Evolutionary conservation across 148 eudicot genomes (phyloP).

Genomic region (Camellia granthamiana): DNA sequence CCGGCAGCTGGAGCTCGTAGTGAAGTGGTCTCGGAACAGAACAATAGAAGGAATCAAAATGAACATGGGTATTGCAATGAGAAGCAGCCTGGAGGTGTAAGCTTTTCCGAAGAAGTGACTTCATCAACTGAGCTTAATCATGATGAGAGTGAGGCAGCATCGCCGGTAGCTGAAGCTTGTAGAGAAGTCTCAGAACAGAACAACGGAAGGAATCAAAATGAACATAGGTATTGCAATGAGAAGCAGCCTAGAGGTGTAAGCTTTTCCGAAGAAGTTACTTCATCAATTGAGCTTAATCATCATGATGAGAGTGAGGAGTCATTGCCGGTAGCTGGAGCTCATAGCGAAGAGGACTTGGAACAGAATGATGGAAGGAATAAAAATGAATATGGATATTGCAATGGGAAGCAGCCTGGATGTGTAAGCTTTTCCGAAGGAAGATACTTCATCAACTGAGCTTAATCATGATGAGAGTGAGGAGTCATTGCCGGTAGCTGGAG

Average conservation of each 20-base stretch:
- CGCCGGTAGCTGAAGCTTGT: slow-evolving; percentile 21
- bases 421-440: slow-evolving; percentile 13
- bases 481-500: slow-evolving; percentile 24
- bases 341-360: slow-evolving; percentile 9
- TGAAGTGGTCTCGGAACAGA: slow-evolving; percentile 11
- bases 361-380: not conserved
- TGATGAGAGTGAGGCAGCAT: slow-evolving; percentile 19
- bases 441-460: slow-evolving; percentile 14
- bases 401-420: not conserved
- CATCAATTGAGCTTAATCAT: slow-evolving; percentile 2
- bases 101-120: slow-evolving; percentile 14
- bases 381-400: slow-evolving; percentile 5
- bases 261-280: no score
- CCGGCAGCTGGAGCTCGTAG: slow-evolving; percentile 7
- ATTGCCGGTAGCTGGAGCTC: slow-evolving; percentile 3
- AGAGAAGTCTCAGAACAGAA: slow-evolving; percentile 12
- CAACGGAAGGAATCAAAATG: not conserved
- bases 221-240: no score
- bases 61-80: not conserved
- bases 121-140: slow-evolving; percentile 16
- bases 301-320: slow-evolving; percentile 22
- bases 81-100: not conserved
- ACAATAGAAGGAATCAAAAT: not conserved
- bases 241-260: no score
- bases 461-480: slow-evolving; percentile 15